Evolutionary conservation across 257 asterid genomes (phyloP).

Genomic region (Solanum pennellii): DNA sequence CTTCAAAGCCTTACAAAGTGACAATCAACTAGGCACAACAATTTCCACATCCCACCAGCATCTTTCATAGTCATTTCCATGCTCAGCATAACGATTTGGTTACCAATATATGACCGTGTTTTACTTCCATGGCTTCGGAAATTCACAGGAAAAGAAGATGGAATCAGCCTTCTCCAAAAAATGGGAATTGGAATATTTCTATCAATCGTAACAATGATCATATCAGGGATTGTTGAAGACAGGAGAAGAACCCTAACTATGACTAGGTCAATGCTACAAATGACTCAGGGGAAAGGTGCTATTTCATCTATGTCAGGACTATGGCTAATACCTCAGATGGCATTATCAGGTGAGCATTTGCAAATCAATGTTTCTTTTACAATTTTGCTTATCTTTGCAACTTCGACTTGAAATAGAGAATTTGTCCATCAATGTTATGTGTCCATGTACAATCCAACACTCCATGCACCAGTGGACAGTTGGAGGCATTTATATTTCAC

Average conservation of each 20-base stretch:
- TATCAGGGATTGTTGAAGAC: slow-evolving; percentile 14
- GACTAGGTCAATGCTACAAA: neutral
- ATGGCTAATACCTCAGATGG: slow-evolving; percentile 18
- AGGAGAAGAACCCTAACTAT: slow-evolving; percentile 7
- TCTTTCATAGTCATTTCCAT: slow-evolving; percentile 11
- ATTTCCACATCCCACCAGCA: slow-evolving; percentile 26
- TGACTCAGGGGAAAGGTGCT: neutral
- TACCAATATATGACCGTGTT: slow-evolving; percentile 21
- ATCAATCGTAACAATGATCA: neutral
- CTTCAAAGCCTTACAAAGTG: slow-evolving; percentile 21
- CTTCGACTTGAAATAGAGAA: neutral
- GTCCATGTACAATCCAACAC: neutral
- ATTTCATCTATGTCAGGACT: slow-evolving; percentile 13
- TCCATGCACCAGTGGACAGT: neutral
- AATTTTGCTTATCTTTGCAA: neutral
- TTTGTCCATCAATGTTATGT: neutral
- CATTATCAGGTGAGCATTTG: neutral
- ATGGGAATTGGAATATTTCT: slow-evolving; percentile 22
- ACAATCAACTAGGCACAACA: neutral
- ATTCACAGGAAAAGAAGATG: slow-evolving; percentile 1
- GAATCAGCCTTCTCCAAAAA: slow-evolving; percentile 6
- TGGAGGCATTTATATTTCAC: neutral
- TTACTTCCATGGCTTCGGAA: slow-evolving; percentile 10
- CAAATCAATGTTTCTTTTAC: neutral
- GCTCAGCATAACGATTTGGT: slow-evolving; percentile 16